Base-by-base conservation (phyloP, 2,329 filamentous ascomycete species). In the Penicillium sp. region DNA sequence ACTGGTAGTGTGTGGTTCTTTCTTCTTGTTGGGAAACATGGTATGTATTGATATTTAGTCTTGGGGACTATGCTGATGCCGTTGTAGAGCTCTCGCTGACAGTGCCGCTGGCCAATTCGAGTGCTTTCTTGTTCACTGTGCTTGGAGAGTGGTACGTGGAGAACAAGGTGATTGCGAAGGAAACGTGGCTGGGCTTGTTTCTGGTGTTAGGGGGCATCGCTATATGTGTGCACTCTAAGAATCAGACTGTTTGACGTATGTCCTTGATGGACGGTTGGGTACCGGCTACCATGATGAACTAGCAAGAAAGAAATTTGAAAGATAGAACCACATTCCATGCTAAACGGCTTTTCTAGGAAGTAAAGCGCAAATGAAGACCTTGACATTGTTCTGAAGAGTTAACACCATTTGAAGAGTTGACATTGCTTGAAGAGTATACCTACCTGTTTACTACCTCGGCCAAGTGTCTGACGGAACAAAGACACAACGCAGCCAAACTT, bases 1-100 rank as follows among this genome's bases (percentile, higher is more conserved):
- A 95, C 91, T 2, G 91, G 91, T 24, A 95, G 89, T 63, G 78
- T 96, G 45, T 97, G 91, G 91, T 97, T 97, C 71, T 97, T 97
- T 60, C 70, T 97, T 57, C 74, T 97, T 55, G 91, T 97, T 70
- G 91, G 91, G 6, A 82, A 93, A 67, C 90, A 90, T 60, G 89
- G 89, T 94, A 70, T 59, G 85, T 3, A 27, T 7, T 31, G 31
- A 1, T 20, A 13, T 14, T 18, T 20, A 26, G 27, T 24, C 24
- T 20, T n/a, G 6, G 3, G 4, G 13, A 10, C 16, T 10, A 29
- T 46, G 13, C 50, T 56, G 22, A 49, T 18, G 0, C 1, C 13
- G 29, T 39, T 4, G 6, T 42, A 93, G 91, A 97, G 69, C 66
- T 97, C 58, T 95, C 89, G 63, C 74, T 97, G 52, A 96, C 90